Evolutionary conservation across 192 early-diverging fungal species (phyloP).

Genomic region (Coemansia sp.): DNA sequence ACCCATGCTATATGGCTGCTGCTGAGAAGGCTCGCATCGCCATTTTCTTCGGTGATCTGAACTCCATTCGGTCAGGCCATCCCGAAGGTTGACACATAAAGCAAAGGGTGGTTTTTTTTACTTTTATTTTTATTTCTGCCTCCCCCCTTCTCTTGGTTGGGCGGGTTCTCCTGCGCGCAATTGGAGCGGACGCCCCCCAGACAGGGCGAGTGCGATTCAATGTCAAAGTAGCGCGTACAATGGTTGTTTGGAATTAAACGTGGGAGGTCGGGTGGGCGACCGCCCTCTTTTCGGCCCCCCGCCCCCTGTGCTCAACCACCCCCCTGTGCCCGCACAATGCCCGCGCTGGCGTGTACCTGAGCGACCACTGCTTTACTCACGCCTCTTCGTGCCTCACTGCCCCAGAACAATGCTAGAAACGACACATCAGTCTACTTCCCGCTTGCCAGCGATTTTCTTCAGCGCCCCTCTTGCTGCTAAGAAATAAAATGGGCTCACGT

Average conservation of each 20-base stretch:
- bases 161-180: slow-evolving; percentile 11
- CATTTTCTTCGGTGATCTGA: slow-evolving; percentile 26
- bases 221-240: slow-evolving; percentile 10
- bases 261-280: slow-evolving; percentile 13
- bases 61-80: not conserved
- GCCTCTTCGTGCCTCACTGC: not conserved
- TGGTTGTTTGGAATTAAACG: slow-evolving; percentile 18
- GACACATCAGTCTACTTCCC: not conserved
- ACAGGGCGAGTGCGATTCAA: not conserved
- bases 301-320: slow-evolving; percentile 6
- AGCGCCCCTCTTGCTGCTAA: not conserved
- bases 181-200: slow-evolving; percentile 2
- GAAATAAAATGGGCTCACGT: not conserved
- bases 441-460: not conserved
- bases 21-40: slow-evolving; percentile 1
- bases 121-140: not conserved
- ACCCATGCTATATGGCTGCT: slow-evolving; percentile 8
- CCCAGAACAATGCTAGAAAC: slow-evolving; percentile 13
- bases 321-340: not conserved
- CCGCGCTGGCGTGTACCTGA: not conserved
- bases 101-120: not conserved
- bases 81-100: not conserved
- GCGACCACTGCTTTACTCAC: slow-evolving; percentile 6
- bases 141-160: not conserved
- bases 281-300: slow-evolving; percentile 7